Base-by-base conservation (phyloP, 192 early-diverging fungal species). In the Backusella liffmaniae region DNA sequence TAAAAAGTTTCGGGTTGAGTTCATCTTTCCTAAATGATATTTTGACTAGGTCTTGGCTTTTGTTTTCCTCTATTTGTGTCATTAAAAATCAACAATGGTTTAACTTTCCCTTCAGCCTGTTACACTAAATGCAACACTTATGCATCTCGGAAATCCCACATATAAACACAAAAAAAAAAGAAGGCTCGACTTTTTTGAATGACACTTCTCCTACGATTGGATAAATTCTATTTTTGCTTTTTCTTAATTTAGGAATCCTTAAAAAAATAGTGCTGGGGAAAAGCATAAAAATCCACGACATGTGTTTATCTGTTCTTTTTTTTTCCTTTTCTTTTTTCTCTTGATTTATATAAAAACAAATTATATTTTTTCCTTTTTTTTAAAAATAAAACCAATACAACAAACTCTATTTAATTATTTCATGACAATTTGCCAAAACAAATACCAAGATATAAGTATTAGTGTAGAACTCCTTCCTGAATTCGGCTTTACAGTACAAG, bases 401-500 rank as follows among this genome's bases (percentile, higher is more conserved):
- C 4, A 39, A 39, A 32, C 18, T 18, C 3, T 66, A 66, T 41
- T 42, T 71, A 49, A 49, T 49, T 71, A 71, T 71, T 71, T 29
- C n/a, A 71, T 71, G 70, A 71, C 70, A 71, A 49, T 71, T 71
- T 29, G 42, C 70, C 70, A 39, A 49, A 44, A 39, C n/a, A 29
- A 30, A 29, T 41, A 71, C n/a, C 70, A 39, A 30, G 39, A 44
- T 15, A 39, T 71, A 49, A 49, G 42, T 30, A 49, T 71, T 46
- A 30, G 12, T 49, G 42, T 71, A 41, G 70, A 71, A 71, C 70
- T 71, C 26, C 70, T 71, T 71, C 70, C 70, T 71, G 70, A 71
- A 49, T 71, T 71, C 42, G 70, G 70, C 39, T 71, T 71, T 71
- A 71, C 29, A 49, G 44, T 71, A 49, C 70, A 71, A 71, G 77